Evolutionary conservation across 306 rosid species (phyloP).

Genomic region (Medicago ruthenica): DNA sequence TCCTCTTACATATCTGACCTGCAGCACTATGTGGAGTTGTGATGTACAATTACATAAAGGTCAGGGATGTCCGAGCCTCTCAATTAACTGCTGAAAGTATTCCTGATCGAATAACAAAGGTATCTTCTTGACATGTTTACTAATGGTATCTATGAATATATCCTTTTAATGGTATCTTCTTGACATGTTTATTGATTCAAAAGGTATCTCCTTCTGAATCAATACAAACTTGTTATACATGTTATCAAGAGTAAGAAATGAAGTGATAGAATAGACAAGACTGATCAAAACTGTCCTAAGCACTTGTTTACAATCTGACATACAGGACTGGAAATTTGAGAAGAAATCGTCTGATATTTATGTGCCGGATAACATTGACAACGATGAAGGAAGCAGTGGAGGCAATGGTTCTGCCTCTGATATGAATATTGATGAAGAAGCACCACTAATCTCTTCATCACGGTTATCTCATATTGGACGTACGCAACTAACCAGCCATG

Average conservation of each 20-base stretch:
- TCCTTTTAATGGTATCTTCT: slow-evolving; percentile 55
- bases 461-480: slow-evolving; percentile 84
- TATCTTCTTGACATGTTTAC: slow-evolving; percentile 38
- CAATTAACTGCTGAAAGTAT: slow-evolving; percentile 65
- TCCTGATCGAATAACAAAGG: slow-evolving; percentile 77
- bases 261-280: neutral
- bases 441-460: slow-evolving; percentile 76
- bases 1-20: slow-evolving; percentile 14
- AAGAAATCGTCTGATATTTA: slow-evolving; percentile 79
- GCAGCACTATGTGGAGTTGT: slow-evolving; percentile 92
- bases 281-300: neutral
- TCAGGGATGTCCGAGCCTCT: slow-evolving; percentile 87
- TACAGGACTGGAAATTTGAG: slow-evolving; percentile 94
- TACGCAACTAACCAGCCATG: slow-evolving; percentile 57
- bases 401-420: slow-evolving; percentile 54
- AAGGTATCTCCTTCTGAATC: neutral
- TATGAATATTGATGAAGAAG: slow-evolving; percentile 64
- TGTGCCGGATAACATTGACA: slow-evolving; percentile 47
- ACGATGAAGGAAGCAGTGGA: slow-evolving; percentile 42
- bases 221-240: slow-evolving; percentile 11
- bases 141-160: neutral
- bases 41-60: slow-evolving; percentile 92
- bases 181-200: neutral
- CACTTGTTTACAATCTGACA: neutral
- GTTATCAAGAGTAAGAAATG: slow-evolving; percentile 18